These are phyloP conservation scores for Syncephalis plumigaleata DNA, from an alignment of 371 early-diverging fungal species.

Conservation along the genomic window DNA sequence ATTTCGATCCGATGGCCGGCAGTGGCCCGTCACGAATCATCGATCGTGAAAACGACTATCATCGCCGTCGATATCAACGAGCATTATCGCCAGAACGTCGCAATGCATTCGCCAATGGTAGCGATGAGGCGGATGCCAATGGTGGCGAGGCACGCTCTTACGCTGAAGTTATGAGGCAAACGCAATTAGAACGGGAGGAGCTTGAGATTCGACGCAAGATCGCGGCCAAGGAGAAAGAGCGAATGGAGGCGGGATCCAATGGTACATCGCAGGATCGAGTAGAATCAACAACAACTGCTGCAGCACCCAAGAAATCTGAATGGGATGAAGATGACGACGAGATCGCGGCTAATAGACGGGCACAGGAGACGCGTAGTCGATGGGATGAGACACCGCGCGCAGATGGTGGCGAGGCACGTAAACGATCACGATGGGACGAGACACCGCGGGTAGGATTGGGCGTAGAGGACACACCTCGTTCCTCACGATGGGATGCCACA, in stretches of 20 bases:
- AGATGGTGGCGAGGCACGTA: conserved; percentile 16
- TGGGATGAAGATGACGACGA: conserved; percentile 41
- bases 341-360: conserved; percentile 11
- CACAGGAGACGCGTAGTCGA: conserved; percentile 12
- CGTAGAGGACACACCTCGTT: conserved; percentile 16
- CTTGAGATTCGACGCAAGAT: conserved; percentile 44
- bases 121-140: conserved; percentile 7
- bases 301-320: conserved; percentile 49
- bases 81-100: conserved; percentile 70
- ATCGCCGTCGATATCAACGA: conserved; percentile 56
- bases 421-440: conserved; percentile 40
- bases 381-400: conserved; percentile 65
- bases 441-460: conserved; percentile 6
- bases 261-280: conserved; percentile 16
- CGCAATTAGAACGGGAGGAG: conserved; percentile 70
- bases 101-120: conserved; percentile 58
- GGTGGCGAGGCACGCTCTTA: conserved; percentile 42
- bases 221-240: conserved; percentile 46
- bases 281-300: conserved; percentile 47
- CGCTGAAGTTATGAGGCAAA: conserved; percentile 70
- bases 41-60: conserved; percentile 80
- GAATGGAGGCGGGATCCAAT: conserved; percentile 13
- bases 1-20: conserved; percentile 43
- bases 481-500: conserved; percentile 44
- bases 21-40: conserved; percentile 42